Conservation (phyloP, 495 filamentous ascomycete genomes). For the Cenococcum geophilum region DNA sequence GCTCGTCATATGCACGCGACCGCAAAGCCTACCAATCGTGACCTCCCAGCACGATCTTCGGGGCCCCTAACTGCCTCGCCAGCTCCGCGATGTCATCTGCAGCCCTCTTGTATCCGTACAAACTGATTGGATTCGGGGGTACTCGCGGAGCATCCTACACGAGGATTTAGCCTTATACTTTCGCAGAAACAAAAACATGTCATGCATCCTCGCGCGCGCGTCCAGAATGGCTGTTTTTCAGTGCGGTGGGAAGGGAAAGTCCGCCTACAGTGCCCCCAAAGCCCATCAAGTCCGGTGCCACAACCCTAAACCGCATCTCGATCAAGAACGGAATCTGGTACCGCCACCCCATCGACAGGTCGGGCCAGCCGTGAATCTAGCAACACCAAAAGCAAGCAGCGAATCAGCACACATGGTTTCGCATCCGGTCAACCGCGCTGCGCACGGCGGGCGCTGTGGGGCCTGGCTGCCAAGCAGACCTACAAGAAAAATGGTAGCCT, state of each 20-base stretch:
- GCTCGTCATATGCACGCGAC: neutral
- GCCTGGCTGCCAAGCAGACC: conserved; percentile 8
- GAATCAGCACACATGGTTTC: conserved; percentile 2
- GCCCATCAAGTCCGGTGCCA: conserved; percentile 75
- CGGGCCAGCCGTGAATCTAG: conserved; percentile 62
- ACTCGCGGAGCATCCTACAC: conserved; percentile 53
- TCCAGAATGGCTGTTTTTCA: no score
- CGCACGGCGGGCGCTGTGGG: no score
- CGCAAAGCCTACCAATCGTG: conserved; percentile 72
- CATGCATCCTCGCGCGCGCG: no score
- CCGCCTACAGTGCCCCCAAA: conserved; percentile 69
- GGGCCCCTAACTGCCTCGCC: conserved; percentile 51
- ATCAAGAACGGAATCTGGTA: conserved; percentile 76
- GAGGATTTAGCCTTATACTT: conserved; percentile 14
- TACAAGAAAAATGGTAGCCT: conserved; percentile 62
- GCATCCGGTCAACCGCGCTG: neutral
- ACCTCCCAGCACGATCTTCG: conserved; percentile 65
- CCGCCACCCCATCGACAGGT: conserved; percentile 68
- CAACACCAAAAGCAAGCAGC: neutral
- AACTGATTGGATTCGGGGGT: conserved; percentile 44
- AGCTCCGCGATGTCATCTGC: conserved; percentile 65
- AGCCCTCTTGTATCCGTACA: conserved; percentile 64
- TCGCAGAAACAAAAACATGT: no score
- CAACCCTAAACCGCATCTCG: conserved; percentile 59
- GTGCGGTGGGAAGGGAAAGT: neutral